phyloP scores from a whole-genome alignment of 345 rosid genomes.

The Brassica cretica region DNA sequence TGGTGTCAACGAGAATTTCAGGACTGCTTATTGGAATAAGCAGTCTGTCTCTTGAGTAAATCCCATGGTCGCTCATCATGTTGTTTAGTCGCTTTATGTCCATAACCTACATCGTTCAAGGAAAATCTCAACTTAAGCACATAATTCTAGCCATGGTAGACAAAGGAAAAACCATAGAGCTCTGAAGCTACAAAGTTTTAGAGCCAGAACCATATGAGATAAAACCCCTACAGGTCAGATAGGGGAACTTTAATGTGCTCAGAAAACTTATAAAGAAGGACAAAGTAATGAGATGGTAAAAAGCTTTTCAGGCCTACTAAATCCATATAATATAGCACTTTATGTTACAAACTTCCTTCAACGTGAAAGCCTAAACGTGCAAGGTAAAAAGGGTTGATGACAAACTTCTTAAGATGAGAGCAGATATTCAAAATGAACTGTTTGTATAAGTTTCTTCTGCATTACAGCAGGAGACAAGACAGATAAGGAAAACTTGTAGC shows the following conservation, averaged over 20 bases:
- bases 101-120: slow-evolving; percentile 56
- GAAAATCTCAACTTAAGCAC: neutral
- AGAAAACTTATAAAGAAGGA: neutral
- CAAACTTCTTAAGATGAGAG: neutral
- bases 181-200: neutral
- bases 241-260: neutral
- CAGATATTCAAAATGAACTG: neutral
- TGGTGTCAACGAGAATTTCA: slow-evolving; percentile 52
- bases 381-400: neutral
- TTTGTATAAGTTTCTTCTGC: neutral
- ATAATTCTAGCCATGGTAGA: neutral
- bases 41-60: slow-evolving; percentile 79
- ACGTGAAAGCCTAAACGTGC: neutral
- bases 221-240: neutral
- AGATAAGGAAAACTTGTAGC: neutral
- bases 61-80: slow-evolving; percentile 91
- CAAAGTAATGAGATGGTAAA: neutral
- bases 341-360: neutral
- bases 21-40: slow-evolving; percentile 77
- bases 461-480: neutral
- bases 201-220: neutral
- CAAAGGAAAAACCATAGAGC: neutral
- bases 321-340: neutral
- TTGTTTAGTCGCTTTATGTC: slow-evolving; percentile 79
- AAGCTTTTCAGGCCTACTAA: neutral